Percentiles rank a stretch among this genome's conserved stretches.
phyloP scores from a whole-genome alignment of 768 basidiomycete genomes.

The Boletus coccyginus region DNA sequence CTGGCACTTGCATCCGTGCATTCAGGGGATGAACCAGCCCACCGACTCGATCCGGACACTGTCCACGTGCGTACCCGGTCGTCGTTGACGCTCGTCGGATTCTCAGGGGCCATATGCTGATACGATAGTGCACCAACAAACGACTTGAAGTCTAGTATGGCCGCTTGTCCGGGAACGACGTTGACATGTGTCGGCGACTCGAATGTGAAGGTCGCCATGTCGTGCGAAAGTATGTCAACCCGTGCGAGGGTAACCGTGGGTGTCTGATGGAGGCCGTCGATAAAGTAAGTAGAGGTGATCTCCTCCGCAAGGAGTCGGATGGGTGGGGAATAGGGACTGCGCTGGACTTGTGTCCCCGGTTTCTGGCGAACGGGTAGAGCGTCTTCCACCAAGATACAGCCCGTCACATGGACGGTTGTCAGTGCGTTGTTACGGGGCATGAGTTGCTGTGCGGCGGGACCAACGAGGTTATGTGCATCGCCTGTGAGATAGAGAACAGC shows the following conservation, averaged over 20 bases:
- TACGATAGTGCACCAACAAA: constrained; percentile 49
- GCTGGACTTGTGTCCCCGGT: constrained; percentile 26
- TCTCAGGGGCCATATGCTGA: constrained; percentile 51
- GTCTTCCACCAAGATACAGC: constrained; percentile 51
- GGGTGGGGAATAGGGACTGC: constrained; percentile 61
- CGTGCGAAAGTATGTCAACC: constrained; percentile 42
- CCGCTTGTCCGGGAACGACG: constrained; percentile 49
- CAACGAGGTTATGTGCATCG: constrained; percentile 48
- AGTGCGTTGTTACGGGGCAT: constrained; percentile 58
- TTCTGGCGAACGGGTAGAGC: constrained; percentile 56
- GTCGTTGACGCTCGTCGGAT: constrained; percentile 55
- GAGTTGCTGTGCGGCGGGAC: constrained; percentile 37
- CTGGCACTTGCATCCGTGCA: neutral
- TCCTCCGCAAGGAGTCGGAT: constrained; percentile 55
- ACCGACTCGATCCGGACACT: constrained; percentile 37
- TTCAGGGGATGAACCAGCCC: constrained; percentile 2
- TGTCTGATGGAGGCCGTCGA: constrained; percentile 20
- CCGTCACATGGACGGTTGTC: constrained; percentile 48
- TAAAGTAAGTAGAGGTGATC: constrained; percentile 29
- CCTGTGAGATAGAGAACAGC: constrained; percentile 67
- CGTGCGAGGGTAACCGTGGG: constrained; percentile 29
- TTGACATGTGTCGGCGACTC: constrained; percentile 32
- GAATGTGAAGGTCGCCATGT: constrained; percentile 58
- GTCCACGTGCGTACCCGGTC: constrained; percentile 69
- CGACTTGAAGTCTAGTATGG: constrained; percentile 51